Evolutionary conservation across 1,139 yeast species (phyloP).

Genomic region (Hyphopichia khmerensis): DNA sequence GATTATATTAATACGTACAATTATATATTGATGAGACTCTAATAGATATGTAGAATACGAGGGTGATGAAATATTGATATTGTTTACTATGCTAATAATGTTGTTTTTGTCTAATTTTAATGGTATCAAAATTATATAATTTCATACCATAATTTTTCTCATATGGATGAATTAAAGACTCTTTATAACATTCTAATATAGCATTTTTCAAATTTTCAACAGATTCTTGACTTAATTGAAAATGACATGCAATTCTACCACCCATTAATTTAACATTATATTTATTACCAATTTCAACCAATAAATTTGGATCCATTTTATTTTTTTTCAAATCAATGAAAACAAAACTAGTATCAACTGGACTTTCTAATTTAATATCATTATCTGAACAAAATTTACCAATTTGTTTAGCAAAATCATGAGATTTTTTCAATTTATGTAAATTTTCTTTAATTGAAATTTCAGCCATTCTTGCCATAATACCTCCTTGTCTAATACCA

Average conservation of each 20-base stretch:
- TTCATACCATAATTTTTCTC: slow-evolving; percentile 25
- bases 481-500: slow-evolving; percentile 88
- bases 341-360: slow-evolving; percentile 85
- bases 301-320: slow-evolving; percentile 56
- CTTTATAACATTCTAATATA: slow-evolving; percentile 55
- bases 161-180: slow-evolving; percentile 31
- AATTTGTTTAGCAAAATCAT: slow-evolving; percentile 64
- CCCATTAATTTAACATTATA: slow-evolving; percentile 70
- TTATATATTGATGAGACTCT: too few relatives aligned
- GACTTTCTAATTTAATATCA: slow-evolving; percentile 59
- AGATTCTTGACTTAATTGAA: slow-evolving; percentile 67
- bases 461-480: slow-evolving; percentile 78
- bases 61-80: too few relatives aligned
- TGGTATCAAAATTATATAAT: slow-evolving; percentile 30
- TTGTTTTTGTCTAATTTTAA: slow-evolving; percentile 9
- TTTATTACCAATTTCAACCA: slow-evolving; percentile 57
- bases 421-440: slow-evolving; percentile 58
- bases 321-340: slow-evolving; percentile 66
- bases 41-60: too few relatives aligned
- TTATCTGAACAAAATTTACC: slow-evolving; percentile 56
- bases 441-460: slow-evolving; percentile 77
- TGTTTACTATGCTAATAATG: not conserved
- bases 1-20: too few relatives aligned
- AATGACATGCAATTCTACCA: slow-evolving; percentile 80
- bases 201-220: slow-evolving; percentile 65